A percentile compares a stretch with the other conserved stretches of the same genome.
Conservation (phyloP, 2,329 filamentous ascomycete species). For the Epichloe coenophiala region DNA sequence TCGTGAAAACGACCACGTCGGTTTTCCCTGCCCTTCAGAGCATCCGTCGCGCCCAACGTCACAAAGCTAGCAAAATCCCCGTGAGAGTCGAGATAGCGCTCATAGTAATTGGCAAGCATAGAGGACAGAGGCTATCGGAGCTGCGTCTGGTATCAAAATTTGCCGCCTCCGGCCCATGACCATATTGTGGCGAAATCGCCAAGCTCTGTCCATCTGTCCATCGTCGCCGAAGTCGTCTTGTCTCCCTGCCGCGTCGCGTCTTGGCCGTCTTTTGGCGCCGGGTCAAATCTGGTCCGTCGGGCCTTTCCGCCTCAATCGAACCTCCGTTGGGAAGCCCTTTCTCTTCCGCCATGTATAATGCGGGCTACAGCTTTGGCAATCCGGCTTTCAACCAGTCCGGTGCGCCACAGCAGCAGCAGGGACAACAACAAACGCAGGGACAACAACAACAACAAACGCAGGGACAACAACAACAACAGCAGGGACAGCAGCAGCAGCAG, state of each 20-base stretch:
- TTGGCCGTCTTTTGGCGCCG: neutral
- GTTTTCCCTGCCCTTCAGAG: neutral
- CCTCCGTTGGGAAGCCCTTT: neutral
- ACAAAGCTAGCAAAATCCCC: neutral
- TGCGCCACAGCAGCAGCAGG: conserved; percentile 17
- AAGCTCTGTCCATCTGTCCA: too few species aligned
- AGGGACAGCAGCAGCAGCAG: conserved; percentile 16
- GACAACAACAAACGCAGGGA: conserved; percentile 32
- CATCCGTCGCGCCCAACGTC: neutral
- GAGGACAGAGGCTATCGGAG: neutral
- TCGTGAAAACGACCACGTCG: neutral
- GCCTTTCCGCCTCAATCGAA: neutral
- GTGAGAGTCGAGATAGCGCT: neutral
- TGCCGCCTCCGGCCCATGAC: neutral
- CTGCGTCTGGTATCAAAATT: neutral
- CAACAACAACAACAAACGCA: conserved; percentile 37
- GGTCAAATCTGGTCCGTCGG: neutral
- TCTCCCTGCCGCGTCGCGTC: neutral
- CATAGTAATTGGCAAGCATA: neutral
- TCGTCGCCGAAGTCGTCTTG: too few species aligned
- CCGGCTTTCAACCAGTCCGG: conserved; percentile 29
- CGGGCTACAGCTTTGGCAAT: conserved; percentile 41
- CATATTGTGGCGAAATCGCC: neutral
- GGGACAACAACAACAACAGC: conserved; percentile 19
- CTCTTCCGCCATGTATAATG: conserved; percentile 34